Evolutionary conservation across 2,329 filamentous ascomycete species (phyloP), one percentile per base, ranked within the genome.

Genomic region (Ambrosiella xylebori): DNA sequence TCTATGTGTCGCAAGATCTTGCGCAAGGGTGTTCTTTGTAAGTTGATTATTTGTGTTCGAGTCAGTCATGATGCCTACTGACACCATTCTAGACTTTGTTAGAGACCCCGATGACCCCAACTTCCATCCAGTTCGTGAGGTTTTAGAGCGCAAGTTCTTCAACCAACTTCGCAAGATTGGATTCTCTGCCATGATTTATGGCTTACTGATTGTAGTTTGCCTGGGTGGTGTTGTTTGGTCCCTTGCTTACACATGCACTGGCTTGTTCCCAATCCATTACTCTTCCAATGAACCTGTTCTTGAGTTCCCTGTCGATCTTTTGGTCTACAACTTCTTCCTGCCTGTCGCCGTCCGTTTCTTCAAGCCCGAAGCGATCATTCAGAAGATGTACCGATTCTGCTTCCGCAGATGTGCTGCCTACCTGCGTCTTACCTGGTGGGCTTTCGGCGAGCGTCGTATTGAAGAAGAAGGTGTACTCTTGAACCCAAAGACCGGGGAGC

Each of bases 1-100:
- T 94, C 90, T 59, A 97, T 98, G 90, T 98, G 93, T 70, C 84
- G 93, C 62, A 96, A 95, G 73, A 95, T 97, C 60, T 87, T 98
- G 84, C 84, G 93, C 62, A 88, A 82, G 64, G 93, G 93, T 56
- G 93, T 98, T 45, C 75, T 98, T 60, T 97, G 84, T 88, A 75
- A 78, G 84, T 77, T 50, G 27, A 8, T 15, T 37, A 27, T 54
- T 15, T 35, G 12, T 41, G 55, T 37, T 37, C 36, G 7, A 38
- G 19, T 15, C n/a, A 19, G 3, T 13, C 11, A 70, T 75, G 66
- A 73, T 62, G 53, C 6, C 6, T 55, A 35, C 13, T n/a, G 8
- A 19, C 17, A 35, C 9, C 9, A 12, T 12, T 35, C 1, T 61
- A 87, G 84, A 96, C 73, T 98, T 98, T 69, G 98, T 98, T 65